Evolutionary conservation across 805 yeast species (phyloP).

Genomic region (Wickerhamiella cacticola): DNA sequence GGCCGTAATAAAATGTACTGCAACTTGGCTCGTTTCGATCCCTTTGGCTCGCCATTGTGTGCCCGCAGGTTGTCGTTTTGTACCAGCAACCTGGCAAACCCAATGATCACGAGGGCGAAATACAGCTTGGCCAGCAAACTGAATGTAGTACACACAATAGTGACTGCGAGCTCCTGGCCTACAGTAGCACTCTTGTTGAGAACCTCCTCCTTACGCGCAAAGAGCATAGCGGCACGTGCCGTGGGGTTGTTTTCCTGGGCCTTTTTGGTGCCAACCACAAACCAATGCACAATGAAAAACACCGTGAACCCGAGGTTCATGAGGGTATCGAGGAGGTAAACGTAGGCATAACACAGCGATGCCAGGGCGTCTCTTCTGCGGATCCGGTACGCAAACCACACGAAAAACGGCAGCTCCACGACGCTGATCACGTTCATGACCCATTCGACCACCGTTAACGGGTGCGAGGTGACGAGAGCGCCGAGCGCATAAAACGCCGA

Average conservation of each 20-base stretch:
- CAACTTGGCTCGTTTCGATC: conserved; percentile 25
- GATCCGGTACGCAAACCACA: conserved; percentile 43
- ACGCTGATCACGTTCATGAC: conserved; percentile 56
- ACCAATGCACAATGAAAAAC: conserved; percentile 70
- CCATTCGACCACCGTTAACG: conserved; percentile 74
- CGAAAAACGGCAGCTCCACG: conserved; percentile 49
- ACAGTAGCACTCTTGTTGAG: conserved; percentile 22
- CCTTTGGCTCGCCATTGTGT: conserved; percentile 27
- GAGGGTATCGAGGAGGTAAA: conserved; percentile 57
- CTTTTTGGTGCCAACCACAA: conserved; percentile 28
- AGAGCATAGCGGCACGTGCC: conserved; percentile 8
- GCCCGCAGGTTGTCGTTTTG: conserved; percentile 32
- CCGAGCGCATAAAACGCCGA: conserved; percentile 80
- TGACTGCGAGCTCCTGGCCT: conserved; percentile 32
- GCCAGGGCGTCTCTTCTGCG: conserved; percentile 46
- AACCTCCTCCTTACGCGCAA: conserved; percentile 2
- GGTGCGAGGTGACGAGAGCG: conserved; percentile 78
- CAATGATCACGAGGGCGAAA: conserved; percentile 42
- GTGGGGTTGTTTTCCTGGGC: conserved; percentile 21
- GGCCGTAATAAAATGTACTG: conserved; percentile 25
- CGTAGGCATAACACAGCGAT: conserved; percentile 48
- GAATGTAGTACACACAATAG: conserved; percentile 38
- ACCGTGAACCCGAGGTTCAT: conserved; percentile 56
- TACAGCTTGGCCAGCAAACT: conserved; percentile 40
- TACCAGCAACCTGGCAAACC: conserved; percentile 45